Conservation (phyloP, 345 rosid genomes). For the Trapa bicornis region DNA sequence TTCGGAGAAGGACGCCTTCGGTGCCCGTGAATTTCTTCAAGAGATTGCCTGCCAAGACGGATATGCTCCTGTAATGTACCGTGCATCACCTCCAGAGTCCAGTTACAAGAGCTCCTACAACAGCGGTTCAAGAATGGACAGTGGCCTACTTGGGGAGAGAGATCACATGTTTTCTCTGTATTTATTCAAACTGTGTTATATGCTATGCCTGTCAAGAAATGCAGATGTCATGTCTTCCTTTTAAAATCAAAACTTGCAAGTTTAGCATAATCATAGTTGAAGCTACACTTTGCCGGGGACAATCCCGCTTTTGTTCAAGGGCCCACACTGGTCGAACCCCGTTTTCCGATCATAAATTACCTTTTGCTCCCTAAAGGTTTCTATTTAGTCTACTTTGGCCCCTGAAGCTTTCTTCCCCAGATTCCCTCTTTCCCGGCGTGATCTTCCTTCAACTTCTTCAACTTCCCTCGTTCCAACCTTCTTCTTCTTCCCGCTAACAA, state of each 20-base stretch:
- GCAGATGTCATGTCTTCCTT: not conserved
- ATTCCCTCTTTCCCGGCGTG: too few species aligned
- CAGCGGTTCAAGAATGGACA: not conserved
- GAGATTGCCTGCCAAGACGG: slow-evolving; percentile 83
- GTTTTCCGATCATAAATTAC: too few species aligned
- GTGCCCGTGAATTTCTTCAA: slow-evolving; percentile 94
- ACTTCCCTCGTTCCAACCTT: not conserved
- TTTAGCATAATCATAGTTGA: too few species aligned
- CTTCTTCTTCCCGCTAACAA: not conserved
- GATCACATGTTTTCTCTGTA: not conserved
- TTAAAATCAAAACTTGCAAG: not conserved
- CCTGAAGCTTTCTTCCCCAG: too few species aligned
- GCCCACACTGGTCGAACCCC: too few species aligned
- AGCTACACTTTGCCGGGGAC: too few species aligned
- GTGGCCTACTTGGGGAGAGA: not conserved
- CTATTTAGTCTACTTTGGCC: too few species aligned
- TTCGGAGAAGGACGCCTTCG: slow-evolving; percentile 76
- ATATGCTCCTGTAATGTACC: slow-evolving; percentile 39
- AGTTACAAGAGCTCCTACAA: not conserved
- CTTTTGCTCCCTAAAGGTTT: too few species aligned
- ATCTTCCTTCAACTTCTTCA: too few species aligned
- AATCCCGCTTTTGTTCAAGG: too few species aligned
- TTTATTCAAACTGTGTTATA: not conserved
- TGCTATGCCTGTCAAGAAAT: not conserved
- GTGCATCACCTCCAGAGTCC: not conserved